phyloP scores from a whole-genome alignment of 805 yeast species.

The Candida takata region DNA sequence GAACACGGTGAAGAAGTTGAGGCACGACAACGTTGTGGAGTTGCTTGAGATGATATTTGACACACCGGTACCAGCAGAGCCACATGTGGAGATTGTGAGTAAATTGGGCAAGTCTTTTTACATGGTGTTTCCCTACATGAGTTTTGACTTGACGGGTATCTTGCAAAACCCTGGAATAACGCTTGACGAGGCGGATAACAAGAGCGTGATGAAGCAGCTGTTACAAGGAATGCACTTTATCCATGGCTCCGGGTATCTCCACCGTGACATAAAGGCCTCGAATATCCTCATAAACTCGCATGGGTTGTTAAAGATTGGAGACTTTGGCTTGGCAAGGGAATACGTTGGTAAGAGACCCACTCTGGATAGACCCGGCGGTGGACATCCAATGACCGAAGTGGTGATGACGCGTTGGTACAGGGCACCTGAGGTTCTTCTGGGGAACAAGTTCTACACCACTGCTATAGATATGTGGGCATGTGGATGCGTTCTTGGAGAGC shows the following conservation, averaged over 20 bases:
- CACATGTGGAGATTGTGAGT: conserved; percentile 11
- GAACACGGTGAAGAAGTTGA: conserved; percentile 62
- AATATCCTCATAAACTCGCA: conserved; percentile 71
- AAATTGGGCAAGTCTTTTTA: conserved; percentile 42
- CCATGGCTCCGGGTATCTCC: conserved; percentile 55
- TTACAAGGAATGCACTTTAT: conserved; percentile 76
- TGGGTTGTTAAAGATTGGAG: conserved; percentile 86
- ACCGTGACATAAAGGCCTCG: conserved; percentile 95
- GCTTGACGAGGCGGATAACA: conserved; percentile 61
- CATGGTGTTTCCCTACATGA: conserved; percentile 90
- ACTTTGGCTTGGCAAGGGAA: conserved; percentile 86
- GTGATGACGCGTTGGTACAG: conserved; percentile 98
- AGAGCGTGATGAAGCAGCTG: conserved; percentile 75
- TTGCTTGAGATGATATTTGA: conserved; percentile 74
- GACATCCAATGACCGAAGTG: conserved; percentile 44
- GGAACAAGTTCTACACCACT: conserved; percentile 81
- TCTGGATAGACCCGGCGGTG: conserved; percentile 35
- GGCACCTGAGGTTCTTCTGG: conserved; percentile 87
- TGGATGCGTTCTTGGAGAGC: conserved; percentile 93
- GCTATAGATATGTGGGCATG: conserved; percentile 98
- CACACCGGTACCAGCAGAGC: conserved; percentile 16
- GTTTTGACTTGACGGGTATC: conserved; percentile 85
- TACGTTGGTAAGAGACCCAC: conserved; percentile 59
- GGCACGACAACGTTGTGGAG: conserved; percentile 67
- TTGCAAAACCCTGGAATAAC: conserved; percentile 68